Percentiles rank a stretch among this genome's conserved stretches.
These are phyloP conservation scores for Apiotrichum montevideense DNA, from an alignment of 1,284 basidiomycete genomes.

Conservation along the genomic window DNA sequence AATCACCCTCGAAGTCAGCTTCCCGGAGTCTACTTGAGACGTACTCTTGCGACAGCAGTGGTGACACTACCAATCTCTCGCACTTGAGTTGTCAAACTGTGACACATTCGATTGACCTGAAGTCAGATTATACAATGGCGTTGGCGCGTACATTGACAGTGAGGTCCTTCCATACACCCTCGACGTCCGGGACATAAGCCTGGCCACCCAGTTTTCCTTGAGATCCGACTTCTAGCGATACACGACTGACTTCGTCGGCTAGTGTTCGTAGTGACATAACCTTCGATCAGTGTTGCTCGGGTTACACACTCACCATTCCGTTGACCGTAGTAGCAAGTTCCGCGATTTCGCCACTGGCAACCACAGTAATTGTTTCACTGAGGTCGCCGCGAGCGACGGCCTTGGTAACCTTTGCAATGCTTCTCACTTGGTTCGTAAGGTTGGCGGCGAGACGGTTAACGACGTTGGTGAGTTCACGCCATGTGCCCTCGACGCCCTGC, in stretches of 20 bases:
- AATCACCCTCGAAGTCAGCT: constrained; percentile 38
- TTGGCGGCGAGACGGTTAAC: constrained; percentile 92
- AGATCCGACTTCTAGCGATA: constrained; percentile 87
- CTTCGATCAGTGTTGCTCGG: constrained; percentile 17
- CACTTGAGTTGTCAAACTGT: constrained; percentile 88
- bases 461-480: constrained; percentile 81
- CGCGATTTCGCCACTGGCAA: constrained; percentile 91
- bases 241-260: constrained; percentile 92
- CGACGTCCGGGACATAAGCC: constrained; percentile 85
- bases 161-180: constrained; percentile 90
- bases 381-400: constrained; percentile 94
- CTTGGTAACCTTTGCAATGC: constrained; percentile 94
- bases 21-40: constrained; percentile 12
- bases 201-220: constrained; percentile 83
- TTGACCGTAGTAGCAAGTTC: constrained; percentile 98
- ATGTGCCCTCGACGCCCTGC: constrained; percentile 86
- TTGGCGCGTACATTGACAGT: constrained; percentile 66
- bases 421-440: constrained; percentile 88
- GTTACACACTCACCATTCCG: constrained; percentile 62
- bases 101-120: constrained; percentile 88
- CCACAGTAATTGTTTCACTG: constrained; percentile 92
- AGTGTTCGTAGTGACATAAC: constrained; percentile 76
- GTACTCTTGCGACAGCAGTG: constrained; percentile 68
- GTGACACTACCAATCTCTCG: constrained; percentile 86
- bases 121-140: not conserved